Base-by-base conservation (phyloP, 2,329 filamentous ascomycete species). In the Phialophora expanda region DNA sequence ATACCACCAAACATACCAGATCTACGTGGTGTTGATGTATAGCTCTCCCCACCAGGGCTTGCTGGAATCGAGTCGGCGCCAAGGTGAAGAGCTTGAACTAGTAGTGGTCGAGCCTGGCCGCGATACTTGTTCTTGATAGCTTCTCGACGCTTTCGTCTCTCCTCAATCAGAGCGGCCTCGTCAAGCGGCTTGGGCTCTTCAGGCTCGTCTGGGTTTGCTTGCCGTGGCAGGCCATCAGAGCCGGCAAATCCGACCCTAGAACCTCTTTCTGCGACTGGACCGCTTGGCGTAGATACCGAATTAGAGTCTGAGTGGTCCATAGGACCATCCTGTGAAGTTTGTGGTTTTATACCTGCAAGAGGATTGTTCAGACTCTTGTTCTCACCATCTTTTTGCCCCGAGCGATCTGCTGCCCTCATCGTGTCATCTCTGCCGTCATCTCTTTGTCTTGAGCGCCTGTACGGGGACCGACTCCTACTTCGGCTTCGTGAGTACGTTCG, bases 61-160 rank as follows among this genome's bases (percentile, higher is more conserved):
- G 85, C 84, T 44, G 80, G 80, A 61, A 83, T 80, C 68, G 84
- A 79, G 69, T 86, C 88, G 70, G 85, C 87, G 56, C 85, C 82
- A 65, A 86, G 84, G 70, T 89, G 87, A 46, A 94, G 81, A 65
- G 90, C 89, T 78, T 93, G 89, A 69, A 94, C 87, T 67, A 91
- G 85, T 73, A 94, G 83, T 59, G 91, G 90, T 57, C 89, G 89
- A 59, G 88, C 86, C 73, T 89, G 88, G 71, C 78, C 81, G 77
- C 87, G 88, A 73, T 92, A 90, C 81, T 93, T 96, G 76, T 91
- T 90, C 75, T 92, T 86, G 69, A 96, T 90, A 70, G 92, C 91
- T 79, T 95, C 91, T 70, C 93, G 89, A 65, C 90, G 87, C 75
- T 90, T 92, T 30, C 93, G 90, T 62, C 93, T 90, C 73, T 92